phyloP scores from a whole-genome alignment of 305 asterid genomes.

The Lippia alba region DNA sequence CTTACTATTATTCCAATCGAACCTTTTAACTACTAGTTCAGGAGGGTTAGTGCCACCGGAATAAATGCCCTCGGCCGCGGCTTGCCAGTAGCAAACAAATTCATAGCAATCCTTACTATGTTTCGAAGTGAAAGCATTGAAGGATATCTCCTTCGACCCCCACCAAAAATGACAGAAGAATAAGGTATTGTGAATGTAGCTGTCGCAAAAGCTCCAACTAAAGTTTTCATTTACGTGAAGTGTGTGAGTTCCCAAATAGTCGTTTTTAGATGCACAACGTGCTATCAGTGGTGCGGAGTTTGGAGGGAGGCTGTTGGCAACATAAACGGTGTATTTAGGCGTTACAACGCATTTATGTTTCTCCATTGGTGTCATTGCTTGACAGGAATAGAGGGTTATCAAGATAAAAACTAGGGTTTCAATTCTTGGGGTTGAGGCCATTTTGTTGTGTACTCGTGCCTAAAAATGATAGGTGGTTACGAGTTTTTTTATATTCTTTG shows the following conservation, averaged over 20 bases:
- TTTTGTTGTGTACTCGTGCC: too few species aligned
- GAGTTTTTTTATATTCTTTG: too few species aligned
- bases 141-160: not conserved
- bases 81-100: not conserved
- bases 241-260: constrained; percentile 1
- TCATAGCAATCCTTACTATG: not conserved
- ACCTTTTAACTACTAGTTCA: not conserved
- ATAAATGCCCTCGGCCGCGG: not conserved
- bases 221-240: not conserved
- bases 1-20: not conserved
- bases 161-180: too few species aligned
- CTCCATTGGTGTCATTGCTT: not conserved
- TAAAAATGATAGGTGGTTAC: too few species aligned
- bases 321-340: not conserved
- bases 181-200: not conserved
- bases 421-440: too few species aligned
- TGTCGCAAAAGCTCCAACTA: constrained; percentile 13
- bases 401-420: too few species aligned
- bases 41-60: not conserved
- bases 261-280: constrained; percentile 2
- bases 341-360: not conserved
- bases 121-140: not conserved
- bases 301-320: not conserved
- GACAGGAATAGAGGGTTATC: too few species aligned
- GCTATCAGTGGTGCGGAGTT: not conserved